Evolutionary conservation across 768 basidiomycete genomes (phyloP).

Genomic region (Trametes meyenii): DNA sequence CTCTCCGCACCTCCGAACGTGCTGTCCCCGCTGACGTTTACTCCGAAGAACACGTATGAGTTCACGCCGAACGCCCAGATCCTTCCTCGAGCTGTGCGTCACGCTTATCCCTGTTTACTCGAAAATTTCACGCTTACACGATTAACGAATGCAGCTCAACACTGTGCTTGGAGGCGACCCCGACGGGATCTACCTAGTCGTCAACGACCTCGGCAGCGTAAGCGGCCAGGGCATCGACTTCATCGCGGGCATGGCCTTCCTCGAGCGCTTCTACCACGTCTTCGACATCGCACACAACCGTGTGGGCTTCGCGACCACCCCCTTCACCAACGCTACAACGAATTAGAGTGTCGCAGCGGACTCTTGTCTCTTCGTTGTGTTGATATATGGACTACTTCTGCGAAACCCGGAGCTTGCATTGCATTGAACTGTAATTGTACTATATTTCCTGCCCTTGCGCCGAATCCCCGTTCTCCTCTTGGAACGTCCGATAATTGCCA

Average conservation of each 20-base stretch:
- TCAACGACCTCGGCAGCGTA: conserved; percentile 28
- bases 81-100: conserved; percentile 32
- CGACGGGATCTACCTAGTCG: conserved; percentile 32
- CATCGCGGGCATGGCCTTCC: conserved; percentile 37
- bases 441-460: too few relatives aligned
- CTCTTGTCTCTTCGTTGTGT: too few relatives aligned
- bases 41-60: conserved; percentile 24
- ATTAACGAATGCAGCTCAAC: conserved; percentile 26
- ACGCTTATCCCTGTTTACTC: too few relatives aligned
- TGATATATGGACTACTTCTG: too few relatives aligned
- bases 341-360: conserved; percentile 24
- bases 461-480: too few relatives aligned
- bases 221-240: conserved; percentile 38
- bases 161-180: conserved; percentile 31
- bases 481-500: too few relatives aligned
- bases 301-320: conserved; percentile 41
- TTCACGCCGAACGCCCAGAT: conserved; percentile 37
- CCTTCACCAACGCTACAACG: conserved; percentile 33
- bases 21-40: background rate
- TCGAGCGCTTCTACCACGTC: conserved; percentile 41
- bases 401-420: too few relatives aligned
- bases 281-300: conserved; percentile 36
- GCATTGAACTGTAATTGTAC: too few relatives aligned
- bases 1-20: too few relatives aligned
- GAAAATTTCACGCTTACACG: background rate